Evolutionary conservation across 202 grass and related monocot species (phyloP).

Genomic region (Panicum virgatum): DNA sequence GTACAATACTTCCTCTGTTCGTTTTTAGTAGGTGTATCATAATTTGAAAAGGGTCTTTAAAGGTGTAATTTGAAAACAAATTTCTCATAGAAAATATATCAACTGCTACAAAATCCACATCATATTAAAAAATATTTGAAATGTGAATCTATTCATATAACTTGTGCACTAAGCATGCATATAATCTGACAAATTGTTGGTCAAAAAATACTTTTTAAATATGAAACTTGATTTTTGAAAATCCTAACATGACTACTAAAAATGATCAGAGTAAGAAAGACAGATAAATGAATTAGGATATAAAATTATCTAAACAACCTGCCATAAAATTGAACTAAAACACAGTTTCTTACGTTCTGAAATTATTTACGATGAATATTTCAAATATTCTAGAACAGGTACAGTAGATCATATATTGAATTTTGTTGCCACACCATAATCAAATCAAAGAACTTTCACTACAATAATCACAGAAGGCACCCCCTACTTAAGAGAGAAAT

Average conservation of each 20-base stretch:
- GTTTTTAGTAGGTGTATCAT: not conserved
- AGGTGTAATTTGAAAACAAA: not conserved
- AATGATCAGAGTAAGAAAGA: not conserved
- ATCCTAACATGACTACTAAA: too few species aligned
- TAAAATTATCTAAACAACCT: not conserved
- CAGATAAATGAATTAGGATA: not conserved
- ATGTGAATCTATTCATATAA: not conserved
- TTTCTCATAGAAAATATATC: not conserved
- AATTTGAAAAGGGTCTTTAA: not conserved
- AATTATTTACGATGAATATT: not conserved
- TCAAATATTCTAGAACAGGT: slow-evolving; percentile 13
- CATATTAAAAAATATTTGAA: not conserved
- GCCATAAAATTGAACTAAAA: slow-evolving; percentile 21
- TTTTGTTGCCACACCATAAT: not conserved
- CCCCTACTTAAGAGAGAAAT: not conserved
- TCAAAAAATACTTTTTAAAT: too few species aligned
- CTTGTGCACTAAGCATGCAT: not conserved
- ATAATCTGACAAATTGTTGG: too few species aligned
- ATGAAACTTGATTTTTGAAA: too few species aligned
- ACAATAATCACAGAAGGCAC: not conserved
- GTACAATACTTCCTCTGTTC: not conserved
- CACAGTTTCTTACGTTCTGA: slow-evolving; percentile 1
- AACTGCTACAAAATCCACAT: not conserved
- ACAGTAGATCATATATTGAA: not conserved
- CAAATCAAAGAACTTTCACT: not conserved